These are phyloP conservation scores for Colletotrichum abscissum DNA, from an alignment of 2,329 filamentous ascomycete genomes.

Conservation along the genomic window DNA sequence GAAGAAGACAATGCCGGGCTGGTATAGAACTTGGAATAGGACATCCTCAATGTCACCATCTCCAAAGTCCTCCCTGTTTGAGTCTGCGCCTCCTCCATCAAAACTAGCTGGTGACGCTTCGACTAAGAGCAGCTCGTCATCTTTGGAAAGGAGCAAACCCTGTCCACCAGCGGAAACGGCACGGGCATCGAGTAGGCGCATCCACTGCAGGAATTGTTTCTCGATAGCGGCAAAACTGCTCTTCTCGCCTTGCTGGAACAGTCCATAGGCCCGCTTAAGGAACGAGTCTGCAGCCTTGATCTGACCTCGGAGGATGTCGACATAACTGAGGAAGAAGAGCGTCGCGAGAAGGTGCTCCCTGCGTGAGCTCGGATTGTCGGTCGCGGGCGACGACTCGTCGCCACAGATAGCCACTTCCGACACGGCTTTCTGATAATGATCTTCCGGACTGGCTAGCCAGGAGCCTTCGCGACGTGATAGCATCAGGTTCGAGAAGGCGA, in stretches of 20 bases:
- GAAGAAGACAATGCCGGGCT: slow-evolving; percentile 67
- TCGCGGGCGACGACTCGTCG: slow-evolving; percentile 23
- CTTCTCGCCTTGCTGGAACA: slow-evolving; percentile 57
- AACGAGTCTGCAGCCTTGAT: slow-evolving; percentile 59
- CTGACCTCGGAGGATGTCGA: slow-evolving; percentile 58
- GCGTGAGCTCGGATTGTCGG: slow-evolving; percentile 40
- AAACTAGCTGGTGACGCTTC: slow-evolving; percentile 56
- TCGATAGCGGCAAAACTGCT: slow-evolving; percentile 51
- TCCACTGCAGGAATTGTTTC: slow-evolving; percentile 63
- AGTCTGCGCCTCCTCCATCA: slow-evolving; percentile 44
- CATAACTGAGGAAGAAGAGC: slow-evolving; percentile 65
- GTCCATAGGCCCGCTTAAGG: slow-evolving; percentile 58
- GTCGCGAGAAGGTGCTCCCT: slow-evolving; percentile 59
- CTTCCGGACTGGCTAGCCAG: slow-evolving; percentile 45
- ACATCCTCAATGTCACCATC: slow-evolving; percentile 59
- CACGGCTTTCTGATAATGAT: slow-evolving; percentile 51
- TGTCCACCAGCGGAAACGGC: slow-evolving; percentile 68
- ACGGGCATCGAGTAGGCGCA: slow-evolving; percentile 64
- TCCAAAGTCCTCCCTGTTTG: slow-evolving; percentile 31
- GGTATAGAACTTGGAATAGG: slow-evolving; percentile 64
- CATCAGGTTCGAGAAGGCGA: slow-evolving; percentile 62
- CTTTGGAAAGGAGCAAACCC: slow-evolving; percentile 61
- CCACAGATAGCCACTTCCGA: slow-evolving; percentile 44
- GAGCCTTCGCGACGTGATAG: slow-evolving; percentile 49
- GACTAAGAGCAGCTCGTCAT: slow-evolving; percentile 57